Conservation (phyloP, 2,329 filamentous ascomycete genomes). For the Verticillium isaacii region DNA sequence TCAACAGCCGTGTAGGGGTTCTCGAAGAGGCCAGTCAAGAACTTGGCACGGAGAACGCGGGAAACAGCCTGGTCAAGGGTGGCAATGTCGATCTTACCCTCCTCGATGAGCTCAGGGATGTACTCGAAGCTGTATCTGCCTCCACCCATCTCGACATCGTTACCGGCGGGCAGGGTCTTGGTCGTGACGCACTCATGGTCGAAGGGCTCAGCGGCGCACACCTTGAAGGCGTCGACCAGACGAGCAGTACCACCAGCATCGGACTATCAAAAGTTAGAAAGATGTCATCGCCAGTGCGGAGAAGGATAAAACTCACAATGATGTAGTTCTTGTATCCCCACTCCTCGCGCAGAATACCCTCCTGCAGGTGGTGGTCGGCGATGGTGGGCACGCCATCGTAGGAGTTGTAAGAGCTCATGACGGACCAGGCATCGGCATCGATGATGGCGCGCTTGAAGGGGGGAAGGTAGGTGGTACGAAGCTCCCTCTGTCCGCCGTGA, state of each 20-base stretch:
- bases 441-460: slow-evolving; percentile 67
- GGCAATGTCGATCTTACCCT: slow-evolving; percentile 54
- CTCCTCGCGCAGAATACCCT: slow-evolving; percentile 63
- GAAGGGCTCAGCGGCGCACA: slow-evolving; percentile 55
- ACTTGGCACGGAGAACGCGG: slow-evolving; percentile 62
- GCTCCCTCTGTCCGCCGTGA: slow-evolving; percentile 47
- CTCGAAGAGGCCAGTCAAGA: slow-evolving; percentile 66
- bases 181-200: slow-evolving; percentile 63
- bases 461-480: slow-evolving; percentile 52
- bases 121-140: slow-evolving; percentile 66
- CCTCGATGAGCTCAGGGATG: slow-evolving; percentile 60
- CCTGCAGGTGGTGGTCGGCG: slow-evolving; percentile 60
- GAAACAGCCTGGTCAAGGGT: slow-evolving; percentile 63
- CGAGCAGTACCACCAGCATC: slow-evolving; percentile 70
- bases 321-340: slow-evolving; percentile 71
- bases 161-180: slow-evolving; percentile 61
- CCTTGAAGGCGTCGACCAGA: slow-evolving; percentile 57
- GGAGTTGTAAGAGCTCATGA: slow-evolving; percentile 73
- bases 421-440: slow-evolving; percentile 60
- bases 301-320: slow-evolving; percentile 20
- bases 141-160: slow-evolving; percentile 73
- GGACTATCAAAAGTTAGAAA: slow-evolving; percentile 12
- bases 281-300: no score
- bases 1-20: slow-evolving; percentile 59
- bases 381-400: slow-evolving; percentile 69